phyloP scores from a whole-genome alignment of 2,329 filamentous ascomycete species.

The Diaporthe capsici region DNA sequence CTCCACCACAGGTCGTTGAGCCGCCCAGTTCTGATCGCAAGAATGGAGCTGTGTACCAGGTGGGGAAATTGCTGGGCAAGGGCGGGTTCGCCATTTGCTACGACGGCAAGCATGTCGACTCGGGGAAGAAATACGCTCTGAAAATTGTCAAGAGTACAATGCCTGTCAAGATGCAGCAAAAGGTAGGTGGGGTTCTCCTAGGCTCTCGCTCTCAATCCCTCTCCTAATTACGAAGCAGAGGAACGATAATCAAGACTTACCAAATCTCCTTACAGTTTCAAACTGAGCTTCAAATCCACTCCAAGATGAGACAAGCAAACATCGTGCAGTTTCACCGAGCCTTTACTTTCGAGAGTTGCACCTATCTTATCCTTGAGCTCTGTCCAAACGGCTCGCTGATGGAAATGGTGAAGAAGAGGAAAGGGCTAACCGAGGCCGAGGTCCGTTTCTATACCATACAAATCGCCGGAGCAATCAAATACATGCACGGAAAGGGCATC shows the following conservation, averaged over 20 bases:
- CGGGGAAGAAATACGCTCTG: slow-evolving; percentile 78
- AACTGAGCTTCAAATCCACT: slow-evolving; percentile 96
- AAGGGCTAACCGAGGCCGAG: slow-evolving; percentile 92
- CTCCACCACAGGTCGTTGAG: slow-evolving; percentile 71
- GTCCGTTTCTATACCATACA: slow-evolving; percentile 95
- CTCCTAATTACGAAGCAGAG: background rate
- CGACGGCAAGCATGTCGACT: slow-evolving; percentile 76
- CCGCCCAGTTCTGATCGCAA: slow-evolving; percentile 78
- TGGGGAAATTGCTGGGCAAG: slow-evolving; percentile 82
- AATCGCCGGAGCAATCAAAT: slow-evolving; percentile 96
- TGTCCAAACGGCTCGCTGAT: slow-evolving; percentile 97
- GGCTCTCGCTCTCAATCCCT: background rate
- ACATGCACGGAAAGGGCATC: slow-evolving; percentile 95
- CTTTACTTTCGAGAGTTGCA: slow-evolving; percentile 90
- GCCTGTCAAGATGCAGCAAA: slow-evolving; percentile 87
- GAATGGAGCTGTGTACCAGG: slow-evolving; percentile 80
- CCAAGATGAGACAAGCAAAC: slow-evolving; percentile 95
- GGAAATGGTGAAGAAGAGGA: slow-evolving; percentile 96
- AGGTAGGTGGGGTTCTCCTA: slow-evolving; percentile 65
- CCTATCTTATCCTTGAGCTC: slow-evolving; percentile 93
- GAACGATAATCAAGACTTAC: background rate
- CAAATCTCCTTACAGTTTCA: slow-evolving; percentile 65
- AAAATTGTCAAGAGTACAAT: slow-evolving; percentile 89
- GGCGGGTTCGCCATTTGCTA: slow-evolving; percentile 89
- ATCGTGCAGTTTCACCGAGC: slow-evolving; percentile 96